These are phyloP conservation scores for Cladosporium sp. DNA, from an alignment of 2,329 filamentous ascomycete species.

Conservation along the genomic window DNA sequence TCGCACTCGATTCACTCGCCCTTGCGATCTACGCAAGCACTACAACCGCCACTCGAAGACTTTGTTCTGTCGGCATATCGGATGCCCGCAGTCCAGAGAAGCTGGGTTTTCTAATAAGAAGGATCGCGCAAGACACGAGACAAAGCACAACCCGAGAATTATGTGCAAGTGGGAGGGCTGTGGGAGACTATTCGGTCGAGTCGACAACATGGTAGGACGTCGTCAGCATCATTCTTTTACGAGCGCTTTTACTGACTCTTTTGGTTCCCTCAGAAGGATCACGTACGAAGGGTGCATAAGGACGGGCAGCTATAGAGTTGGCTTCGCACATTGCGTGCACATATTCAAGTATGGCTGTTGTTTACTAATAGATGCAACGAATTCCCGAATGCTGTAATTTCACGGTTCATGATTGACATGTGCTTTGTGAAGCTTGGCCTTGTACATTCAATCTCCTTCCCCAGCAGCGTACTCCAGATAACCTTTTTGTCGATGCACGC, in stretches of 20 bases:
- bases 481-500: too few relatives aligned
- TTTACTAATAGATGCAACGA: background rate
- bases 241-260: constrained; percentile 14
- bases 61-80: constrained; percentile 61
- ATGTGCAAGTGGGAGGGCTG: constrained; percentile 61
- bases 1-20: constrained; percentile 58
- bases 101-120: constrained; percentile 66
- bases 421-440: too few relatives aligned
- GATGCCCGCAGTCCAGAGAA: constrained; percentile 58
- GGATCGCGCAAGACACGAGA: constrained; percentile 62
- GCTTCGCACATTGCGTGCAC: background rate
- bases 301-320: constrained; percentile 13
- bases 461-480: too few relatives aligned
- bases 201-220: constrained; percentile 62
- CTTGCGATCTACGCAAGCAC: constrained; percentile 64
- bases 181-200: constrained; percentile 60
- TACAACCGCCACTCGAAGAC: constrained; percentile 64
- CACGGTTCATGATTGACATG: too few relatives aligned
- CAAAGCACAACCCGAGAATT: constrained; percentile 63
- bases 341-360: background rate
- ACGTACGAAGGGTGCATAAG: constrained; percentile 31
- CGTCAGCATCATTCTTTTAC: background rate
- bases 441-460: too few relatives aligned
- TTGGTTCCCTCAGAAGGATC: constrained; percentile 26
- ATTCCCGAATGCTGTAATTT: background rate